These are phyloP conservation scores for Termitomyces sp. DNA, from an alignment of 768 basidiomycete genomes.

Conservation along the genomic window DNA sequence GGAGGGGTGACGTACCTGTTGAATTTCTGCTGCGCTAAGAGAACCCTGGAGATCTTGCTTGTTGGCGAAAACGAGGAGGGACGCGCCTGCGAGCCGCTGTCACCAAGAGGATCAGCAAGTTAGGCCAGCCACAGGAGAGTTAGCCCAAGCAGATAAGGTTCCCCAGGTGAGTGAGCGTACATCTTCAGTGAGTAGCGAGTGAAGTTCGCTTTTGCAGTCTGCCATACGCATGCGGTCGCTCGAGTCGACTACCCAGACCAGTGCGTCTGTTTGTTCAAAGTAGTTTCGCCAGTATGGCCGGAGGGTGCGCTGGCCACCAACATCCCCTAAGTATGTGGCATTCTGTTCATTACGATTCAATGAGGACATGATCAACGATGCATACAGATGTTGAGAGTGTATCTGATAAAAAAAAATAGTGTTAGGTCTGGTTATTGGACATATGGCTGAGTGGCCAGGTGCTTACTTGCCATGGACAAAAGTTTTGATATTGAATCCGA, in stretches of 20 bases:
- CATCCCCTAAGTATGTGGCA: conserved; percentile 75
- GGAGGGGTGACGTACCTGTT: conserved; percentile 46
- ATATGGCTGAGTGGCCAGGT: not conserved
- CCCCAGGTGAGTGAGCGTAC: conserved; percentile 41
- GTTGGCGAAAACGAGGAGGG: conserved; percentile 93
- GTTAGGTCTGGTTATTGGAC: not conserved
- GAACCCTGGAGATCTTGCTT: conserved; percentile 94
- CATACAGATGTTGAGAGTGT: conserved; percentile 79
- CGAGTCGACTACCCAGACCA: conserved; percentile 99
- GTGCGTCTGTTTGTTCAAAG: conserved; percentile 96
- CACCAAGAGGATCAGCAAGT: conserved; percentile 9
- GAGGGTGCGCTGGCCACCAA: conserved; percentile 93
- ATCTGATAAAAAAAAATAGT: conserved; percentile 34
- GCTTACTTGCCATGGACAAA: conserved; percentile 83
- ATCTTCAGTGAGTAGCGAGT: conserved; percentile 85
- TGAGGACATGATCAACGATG: conserved; percentile 5
- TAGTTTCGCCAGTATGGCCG: conserved; percentile 99
- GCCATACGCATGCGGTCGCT: conserved; percentile 85
- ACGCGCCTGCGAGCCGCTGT: conserved; percentile 93
- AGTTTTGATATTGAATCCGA: conserved; percentile 99
- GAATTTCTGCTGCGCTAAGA: conserved; percentile 78
- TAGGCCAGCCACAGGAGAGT: conserved; percentile 5
- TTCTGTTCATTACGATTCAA: not conserved
- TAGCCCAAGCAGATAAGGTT: not conserved
- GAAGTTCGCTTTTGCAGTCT: conserved; percentile 87